These are phyloP conservation scores for Diaporthe sp. DNA, from an alignment of 2,329 filamentous ascomycete genomes.

Conservation along the genomic window DNA sequence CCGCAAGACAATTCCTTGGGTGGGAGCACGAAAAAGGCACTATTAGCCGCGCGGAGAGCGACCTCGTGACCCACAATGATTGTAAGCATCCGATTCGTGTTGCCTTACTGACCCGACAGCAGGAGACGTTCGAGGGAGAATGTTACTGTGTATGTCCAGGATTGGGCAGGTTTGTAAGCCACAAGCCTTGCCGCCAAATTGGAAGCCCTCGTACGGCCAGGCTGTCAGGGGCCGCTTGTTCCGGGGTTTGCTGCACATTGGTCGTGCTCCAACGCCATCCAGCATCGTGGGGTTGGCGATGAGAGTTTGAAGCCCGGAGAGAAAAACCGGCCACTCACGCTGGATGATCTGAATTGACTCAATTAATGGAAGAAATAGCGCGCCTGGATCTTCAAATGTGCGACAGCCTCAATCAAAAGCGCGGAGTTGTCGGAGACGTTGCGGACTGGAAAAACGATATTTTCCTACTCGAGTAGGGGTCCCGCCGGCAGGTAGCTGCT, in stretches of 20 bases:
- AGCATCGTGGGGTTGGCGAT: neutral
- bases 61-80: constrained; percentile 4
- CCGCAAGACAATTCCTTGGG: constrained; percentile 19
- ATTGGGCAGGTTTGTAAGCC: constrained; percentile 2
- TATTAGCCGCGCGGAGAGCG: constrained; percentile 25
- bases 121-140: neutral
- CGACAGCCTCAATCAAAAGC: neutral
- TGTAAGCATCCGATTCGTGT: constrained; percentile 15
- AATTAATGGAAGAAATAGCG: neutral
- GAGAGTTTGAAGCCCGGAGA: too few relatives aligned
- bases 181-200: neutral
- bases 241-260: neutral
- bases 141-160: neutral
- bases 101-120: neutral
- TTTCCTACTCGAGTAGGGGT: constrained; percentile 1
- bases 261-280: neutral
- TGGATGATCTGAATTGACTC: neutral
- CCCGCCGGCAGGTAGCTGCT: neutral
- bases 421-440: neutral
- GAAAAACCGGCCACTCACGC: neutral
- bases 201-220: neutral
- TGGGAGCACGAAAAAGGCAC: constrained; percentile 6
- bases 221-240: neutral
- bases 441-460: neutral
- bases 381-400: neutral